Evolutionary conservation across 2,329 filamentous ascomycete species (phyloP).

Genomic region (Clonostachys rhizophaga): DNA sequence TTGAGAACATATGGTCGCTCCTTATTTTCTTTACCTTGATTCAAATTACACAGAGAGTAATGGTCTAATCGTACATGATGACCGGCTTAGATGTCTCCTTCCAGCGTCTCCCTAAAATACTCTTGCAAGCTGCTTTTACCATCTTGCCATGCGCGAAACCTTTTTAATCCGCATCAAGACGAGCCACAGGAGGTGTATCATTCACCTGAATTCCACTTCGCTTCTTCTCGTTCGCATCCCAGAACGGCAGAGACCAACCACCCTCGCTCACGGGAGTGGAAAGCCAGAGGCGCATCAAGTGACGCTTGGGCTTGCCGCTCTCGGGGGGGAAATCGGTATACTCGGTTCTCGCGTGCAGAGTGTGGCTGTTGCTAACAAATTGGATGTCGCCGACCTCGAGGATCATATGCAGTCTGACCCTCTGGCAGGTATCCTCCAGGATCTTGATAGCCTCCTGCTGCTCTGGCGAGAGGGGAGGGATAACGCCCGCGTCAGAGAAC

Average conservation of each 20-base stretch:
- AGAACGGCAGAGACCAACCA: slow-evolving; percentile 78
- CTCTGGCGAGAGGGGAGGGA: slow-evolving; percentile 40
- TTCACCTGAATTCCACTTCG: slow-evolving; percentile 81
- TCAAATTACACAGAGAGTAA: no score
- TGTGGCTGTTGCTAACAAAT: slow-evolving; percentile 74
- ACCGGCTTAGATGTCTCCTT: no score
- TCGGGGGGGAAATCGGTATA: slow-evolving; percentile 60
- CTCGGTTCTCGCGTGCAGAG: slow-evolving; percentile 75
- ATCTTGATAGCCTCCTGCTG: slow-evolving; percentile 58
- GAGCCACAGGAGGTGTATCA: slow-evolving; percentile 65
- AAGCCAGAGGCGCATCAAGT: slow-evolving; percentile 81
- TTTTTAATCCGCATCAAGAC: slow-evolving; percentile 65
- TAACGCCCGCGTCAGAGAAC: slow-evolving; percentile 56
- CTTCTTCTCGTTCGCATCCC: slow-evolving; percentile 75
- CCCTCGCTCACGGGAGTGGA: slow-evolving; percentile 74
- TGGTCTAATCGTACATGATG: no score
- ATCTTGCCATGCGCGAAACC: no score
- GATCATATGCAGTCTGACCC: slow-evolving; percentile 75
- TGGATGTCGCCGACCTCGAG: slow-evolving; percentile 86
- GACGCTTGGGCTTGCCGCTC: slow-evolving; percentile 54
- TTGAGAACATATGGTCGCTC: no score
- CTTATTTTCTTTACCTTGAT: no score
- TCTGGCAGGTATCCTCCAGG: slow-evolving; percentile 67
- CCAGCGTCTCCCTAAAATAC: no score
- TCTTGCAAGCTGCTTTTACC: no score